phyloP scores from a whole-genome alignment of 2,329 filamentous ascomycete genomes.

The Monilinia vaccinii-corymbosi region DNA sequence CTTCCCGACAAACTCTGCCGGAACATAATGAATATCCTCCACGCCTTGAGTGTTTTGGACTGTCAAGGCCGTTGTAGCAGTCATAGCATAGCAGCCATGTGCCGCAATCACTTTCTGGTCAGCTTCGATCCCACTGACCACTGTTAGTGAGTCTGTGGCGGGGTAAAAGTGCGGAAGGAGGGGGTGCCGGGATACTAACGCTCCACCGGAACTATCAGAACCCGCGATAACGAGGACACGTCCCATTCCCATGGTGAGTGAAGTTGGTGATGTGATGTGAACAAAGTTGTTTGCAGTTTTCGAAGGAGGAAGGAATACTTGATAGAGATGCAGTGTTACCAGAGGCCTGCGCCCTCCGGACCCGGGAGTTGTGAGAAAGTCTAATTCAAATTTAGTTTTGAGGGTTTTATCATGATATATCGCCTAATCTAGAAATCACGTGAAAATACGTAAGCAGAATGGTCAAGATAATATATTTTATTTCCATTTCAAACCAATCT shows the following conservation, averaged over 20 bases:
- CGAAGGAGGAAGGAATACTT: background rate
- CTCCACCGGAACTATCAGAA: slow-evolving; percentile 67
- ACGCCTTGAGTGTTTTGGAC: slow-evolving; percentile 89
- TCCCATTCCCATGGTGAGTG: slow-evolving; percentile 27
- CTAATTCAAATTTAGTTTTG: no score
- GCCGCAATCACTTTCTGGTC: slow-evolving; percentile 91
- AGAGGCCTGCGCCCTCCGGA: no score
- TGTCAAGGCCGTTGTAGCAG: slow-evolving; percentile 89
- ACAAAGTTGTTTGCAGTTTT: background rate
- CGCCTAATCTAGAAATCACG: no score
- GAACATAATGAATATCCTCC: slow-evolving; percentile 68
- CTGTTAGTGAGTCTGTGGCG: slow-evolving; percentile 14
- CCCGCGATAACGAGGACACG: slow-evolving; percentile 62
- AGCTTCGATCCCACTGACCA: slow-evolving; percentile 74
- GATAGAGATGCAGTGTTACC: background rate
- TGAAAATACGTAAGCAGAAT: no score
- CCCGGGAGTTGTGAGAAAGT: no score
- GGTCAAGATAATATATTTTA: no score
- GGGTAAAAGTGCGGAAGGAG: slow-evolving; percentile 11
- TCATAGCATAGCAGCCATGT: slow-evolving; percentile 93
- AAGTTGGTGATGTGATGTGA: background rate
- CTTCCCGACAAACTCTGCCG: slow-evolving; percentile 68
- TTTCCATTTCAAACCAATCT: no score
- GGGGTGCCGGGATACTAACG: slow-evolving; percentile 42
- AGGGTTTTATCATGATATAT: no score